Evolutionary conservation across 192 early-diverging fungal species (phyloP), one percentile per base, ranked within the genome.

Genomic region (Gigaspora rosea): DNA sequence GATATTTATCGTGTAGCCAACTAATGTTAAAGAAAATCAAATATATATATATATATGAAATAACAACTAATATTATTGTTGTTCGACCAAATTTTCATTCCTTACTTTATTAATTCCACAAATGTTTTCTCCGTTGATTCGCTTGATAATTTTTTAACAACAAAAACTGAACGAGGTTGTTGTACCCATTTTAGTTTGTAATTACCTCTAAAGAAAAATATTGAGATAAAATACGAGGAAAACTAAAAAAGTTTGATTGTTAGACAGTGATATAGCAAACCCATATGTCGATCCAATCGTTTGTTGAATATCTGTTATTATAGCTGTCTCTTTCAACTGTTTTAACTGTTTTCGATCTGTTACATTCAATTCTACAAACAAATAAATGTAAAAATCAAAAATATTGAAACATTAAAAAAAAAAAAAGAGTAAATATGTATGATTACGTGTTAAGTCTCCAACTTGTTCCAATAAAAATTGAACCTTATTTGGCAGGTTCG

Each of bases 81-180:
- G n/a, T n/a, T n/a, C n/a, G n/a, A n/a, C n/a, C 51, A 22, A 73
- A 12, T 52, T 66, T 46, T 27, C 27, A 7, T 0, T 51, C 70
- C 71, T 57, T 82, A 90, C 91, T 71, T 83, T 62, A 85, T 82
- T 18, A 95, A 86, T 36, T 91, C 86, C 18, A 89, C 70, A 32
- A 97, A 80, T 15, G 95, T 90, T 10, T 76, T 80, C 64, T 91
- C 88, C 1, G 92, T 94, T 49, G 81, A 76, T 22, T 80, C 76
- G 75, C 93, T 93, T 57, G 91, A 78, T 32, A 90, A 91, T 81
- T 97, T 97, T 76, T 93, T 94, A 61, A 95, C 85, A 57, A 97
- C 87, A 32, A 97, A 83, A 12, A 94, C 89, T 0, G 85, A 93
- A 33, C 90, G 83, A 9, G 95, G 94, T 13, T 80, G 83, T 1